phyloP scores from a whole-genome alignment of 1,284 basidiomycete species.

The Ganoderma boninense region DNA sequence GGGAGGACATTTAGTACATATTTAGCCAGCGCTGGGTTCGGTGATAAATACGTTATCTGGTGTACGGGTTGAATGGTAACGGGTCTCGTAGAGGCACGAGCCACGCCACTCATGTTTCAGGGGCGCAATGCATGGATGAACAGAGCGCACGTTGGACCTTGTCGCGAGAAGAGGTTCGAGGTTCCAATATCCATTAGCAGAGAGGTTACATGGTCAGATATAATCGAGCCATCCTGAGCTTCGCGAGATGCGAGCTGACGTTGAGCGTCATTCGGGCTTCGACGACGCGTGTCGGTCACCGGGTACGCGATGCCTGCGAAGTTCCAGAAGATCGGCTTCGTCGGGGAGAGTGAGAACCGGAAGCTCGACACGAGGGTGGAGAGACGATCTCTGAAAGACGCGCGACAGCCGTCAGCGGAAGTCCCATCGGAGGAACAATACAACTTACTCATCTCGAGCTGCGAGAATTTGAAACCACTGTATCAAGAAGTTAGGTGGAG shows the following conservation, averaged over 20 bases:
- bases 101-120: no score
- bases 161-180: no score
- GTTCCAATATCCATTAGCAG: no score
- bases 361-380: conserved; percentile 20
- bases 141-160: no score
- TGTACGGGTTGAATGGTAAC: no score
- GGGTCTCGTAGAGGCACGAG: no score
- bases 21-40: no score
- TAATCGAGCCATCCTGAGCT: neutral
- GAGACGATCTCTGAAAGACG: conserved; percentile 20
- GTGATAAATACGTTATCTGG: no score
- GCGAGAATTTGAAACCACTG: conserved; percentile 15
- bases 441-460: conserved; percentile 13
- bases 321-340: conserved; percentile 31
- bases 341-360: conserved; percentile 15
- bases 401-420: neutral
- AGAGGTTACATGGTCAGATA: no score
- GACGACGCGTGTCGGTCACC: conserved; percentile 21
- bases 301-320: conserved; percentile 31
- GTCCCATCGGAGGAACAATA: no score
- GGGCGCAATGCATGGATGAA: no score
- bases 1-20: neutral
- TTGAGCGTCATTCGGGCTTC: conserved; percentile 28
- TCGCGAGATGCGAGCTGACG: conserved; percentile 13
- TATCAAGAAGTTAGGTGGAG: no score